Evolutionary conservation across 2,329 filamentous ascomycete species (phyloP).

Genomic region (Pseudogymnoascus sp.): DNA sequence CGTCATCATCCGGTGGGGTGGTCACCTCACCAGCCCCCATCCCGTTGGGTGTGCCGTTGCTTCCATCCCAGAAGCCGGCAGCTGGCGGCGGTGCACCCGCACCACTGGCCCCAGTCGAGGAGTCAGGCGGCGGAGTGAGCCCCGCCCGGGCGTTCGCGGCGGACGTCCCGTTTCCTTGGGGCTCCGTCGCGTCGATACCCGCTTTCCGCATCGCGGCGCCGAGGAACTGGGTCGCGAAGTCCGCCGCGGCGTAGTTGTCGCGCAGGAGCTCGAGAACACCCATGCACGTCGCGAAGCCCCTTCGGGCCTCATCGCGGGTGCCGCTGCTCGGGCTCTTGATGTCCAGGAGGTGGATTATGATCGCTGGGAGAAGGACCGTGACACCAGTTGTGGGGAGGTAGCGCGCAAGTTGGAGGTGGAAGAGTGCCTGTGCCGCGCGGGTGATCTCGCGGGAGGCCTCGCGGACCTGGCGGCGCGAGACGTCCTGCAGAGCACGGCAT

Average conservation of each 20-base stretch:
- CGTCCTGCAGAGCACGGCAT: constrained; percentile 66
- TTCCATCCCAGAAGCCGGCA: not conserved
- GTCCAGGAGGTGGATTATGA: constrained; percentile 88
- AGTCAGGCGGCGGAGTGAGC: not conserved
- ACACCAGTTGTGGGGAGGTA: constrained; percentile 85
- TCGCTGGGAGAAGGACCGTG: constrained; percentile 81
- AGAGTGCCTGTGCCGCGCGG: constrained; percentile 68
- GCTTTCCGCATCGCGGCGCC: constrained; percentile 85
- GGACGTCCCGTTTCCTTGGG: not conserved
- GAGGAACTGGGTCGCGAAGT: constrained; percentile 92
- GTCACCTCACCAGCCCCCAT: not conserved
- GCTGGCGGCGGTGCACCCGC: not conserved
- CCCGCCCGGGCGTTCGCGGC: not conserved
- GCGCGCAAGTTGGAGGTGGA: constrained; percentile 61
- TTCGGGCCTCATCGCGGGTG: constrained; percentile 62
- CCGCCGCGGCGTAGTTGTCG: constrained; percentile 87
- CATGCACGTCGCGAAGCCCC: constrained; percentile 88
- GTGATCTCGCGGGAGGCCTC: constrained; percentile 81
- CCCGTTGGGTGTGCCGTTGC: not conserved
- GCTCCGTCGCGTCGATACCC: constrained; percentile 43
- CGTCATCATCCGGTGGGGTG: too few relatives aligned
- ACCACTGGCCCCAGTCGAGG: not conserved
- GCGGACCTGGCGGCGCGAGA: constrained; percentile 74
- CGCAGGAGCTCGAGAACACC: constrained; percentile 78
- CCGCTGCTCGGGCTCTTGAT: constrained; percentile 75